Conservation (phyloP, 805 yeast species). For the Candida schatavii region DNA sequence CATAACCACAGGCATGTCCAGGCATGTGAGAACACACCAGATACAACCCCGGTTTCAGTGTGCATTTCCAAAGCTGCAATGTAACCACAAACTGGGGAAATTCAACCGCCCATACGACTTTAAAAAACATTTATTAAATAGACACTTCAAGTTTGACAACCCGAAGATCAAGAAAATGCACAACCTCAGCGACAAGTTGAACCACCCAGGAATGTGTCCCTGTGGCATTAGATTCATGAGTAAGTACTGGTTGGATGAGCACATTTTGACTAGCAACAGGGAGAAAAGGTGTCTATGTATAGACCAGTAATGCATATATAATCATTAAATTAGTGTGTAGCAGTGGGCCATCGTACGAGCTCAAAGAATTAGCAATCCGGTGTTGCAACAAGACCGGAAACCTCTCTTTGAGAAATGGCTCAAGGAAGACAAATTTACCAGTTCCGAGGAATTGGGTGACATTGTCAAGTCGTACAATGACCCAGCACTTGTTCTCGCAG, state of each 20-base stretch:
- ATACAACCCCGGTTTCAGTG: constrained; percentile 55
- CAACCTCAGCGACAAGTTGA: constrained; percentile 52
- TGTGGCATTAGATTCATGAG: constrained; percentile 35
- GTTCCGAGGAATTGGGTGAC: constrained; percentile 97
- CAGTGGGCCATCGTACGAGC: too few relatives aligned
- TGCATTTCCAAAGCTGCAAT: constrained; percentile 51
- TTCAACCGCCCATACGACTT: constrained; percentile 68
- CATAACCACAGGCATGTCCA: constrained; percentile 57
- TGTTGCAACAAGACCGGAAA: constrained; percentile 90
- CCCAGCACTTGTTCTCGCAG: constrained; percentile 80
- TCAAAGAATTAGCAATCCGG: constrained; percentile 95
- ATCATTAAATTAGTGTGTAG: too few relatives aligned
- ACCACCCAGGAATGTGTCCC: constrained; percentile 49
- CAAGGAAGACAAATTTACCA: constrained; percentile 88
- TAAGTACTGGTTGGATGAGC: constrained; percentile 36
- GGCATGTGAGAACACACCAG: constrained; percentile 65
- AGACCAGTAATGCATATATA: too few relatives aligned
- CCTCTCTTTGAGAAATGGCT: constrained; percentile 95
- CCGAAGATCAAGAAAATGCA: constrained; percentile 41
- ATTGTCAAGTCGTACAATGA: constrained; percentile 82
- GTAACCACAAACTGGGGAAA: constrained; percentile 58
- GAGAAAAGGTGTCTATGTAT: constrained; percentile 18
- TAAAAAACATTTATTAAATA: constrained; percentile 61
- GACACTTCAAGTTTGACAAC: constrained; percentile 57
- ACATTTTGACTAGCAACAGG: constrained; percentile 26